phyloP scores from a whole-genome alignment of 495 filamentous ascomycete species.

The Lindgomyces ingoldianus region DNA sequence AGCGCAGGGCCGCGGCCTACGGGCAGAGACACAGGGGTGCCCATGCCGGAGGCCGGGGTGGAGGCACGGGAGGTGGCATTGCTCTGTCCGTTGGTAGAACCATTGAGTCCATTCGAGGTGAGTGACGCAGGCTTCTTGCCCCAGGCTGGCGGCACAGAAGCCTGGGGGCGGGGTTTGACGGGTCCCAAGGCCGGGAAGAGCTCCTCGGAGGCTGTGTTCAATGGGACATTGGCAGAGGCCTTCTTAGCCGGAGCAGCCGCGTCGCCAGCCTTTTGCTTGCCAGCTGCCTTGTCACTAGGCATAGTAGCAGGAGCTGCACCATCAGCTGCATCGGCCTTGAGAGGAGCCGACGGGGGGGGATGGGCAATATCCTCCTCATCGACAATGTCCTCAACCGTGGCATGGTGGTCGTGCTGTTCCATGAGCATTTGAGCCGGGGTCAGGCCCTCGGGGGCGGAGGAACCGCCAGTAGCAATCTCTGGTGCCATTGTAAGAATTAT shows the following conservation, averaged over 20 bases:
- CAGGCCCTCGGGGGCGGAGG: slow-evolving; percentile 30
- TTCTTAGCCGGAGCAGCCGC: slow-evolving; percentile 41
- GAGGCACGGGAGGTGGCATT: slow-evolving; percentile 55
- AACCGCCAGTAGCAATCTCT: slow-evolving; percentile 44
- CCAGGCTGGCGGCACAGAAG: slow-evolving; percentile 66
- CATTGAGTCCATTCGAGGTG: slow-evolving; percentile 63
- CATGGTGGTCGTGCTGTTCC: slow-evolving; percentile 73
- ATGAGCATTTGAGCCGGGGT: slow-evolving; percentile 73
- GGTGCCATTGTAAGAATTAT: slow-evolving; percentile 50
- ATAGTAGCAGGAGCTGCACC: slow-evolving; percentile 40
- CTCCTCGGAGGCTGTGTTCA: slow-evolving; percentile 86
- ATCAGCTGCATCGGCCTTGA: slow-evolving; percentile 38
- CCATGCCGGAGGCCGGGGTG: slow-evolving; percentile 58
- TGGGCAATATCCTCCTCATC: slow-evolving; percentile 77
- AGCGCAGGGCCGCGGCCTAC: slow-evolving; percentile 48
- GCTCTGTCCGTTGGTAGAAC: slow-evolving; percentile 50
- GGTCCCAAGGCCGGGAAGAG: slow-evolving; percentile 84
- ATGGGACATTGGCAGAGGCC: slow-evolving; percentile 41
- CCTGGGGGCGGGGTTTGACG: slow-evolving; percentile 61
- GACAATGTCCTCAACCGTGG: slow-evolving; percentile 73
- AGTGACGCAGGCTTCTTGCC: slow-evolving; percentile 59
- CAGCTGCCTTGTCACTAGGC: slow-evolving; percentile 59
- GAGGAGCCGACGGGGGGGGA: slow-evolving; percentile 51
- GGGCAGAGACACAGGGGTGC: slow-evolving; percentile 55
- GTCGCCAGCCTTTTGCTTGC: slow-evolving; percentile 60